phyloP scores from a whole-genome alignment of 139 green algal genomes.

The Astrephomene gubernaculifera region DNA sequence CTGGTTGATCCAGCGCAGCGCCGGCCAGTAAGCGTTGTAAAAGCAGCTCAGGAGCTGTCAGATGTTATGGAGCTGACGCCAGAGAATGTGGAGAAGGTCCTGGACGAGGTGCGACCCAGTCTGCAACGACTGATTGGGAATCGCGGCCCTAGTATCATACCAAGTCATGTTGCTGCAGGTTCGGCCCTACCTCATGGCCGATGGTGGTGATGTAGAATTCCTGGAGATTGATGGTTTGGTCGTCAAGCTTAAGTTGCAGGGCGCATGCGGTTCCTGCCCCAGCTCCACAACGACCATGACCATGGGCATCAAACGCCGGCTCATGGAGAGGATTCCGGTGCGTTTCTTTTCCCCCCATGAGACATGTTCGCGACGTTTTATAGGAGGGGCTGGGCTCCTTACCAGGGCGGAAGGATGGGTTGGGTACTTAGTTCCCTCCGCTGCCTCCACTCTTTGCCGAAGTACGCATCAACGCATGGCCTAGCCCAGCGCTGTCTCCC shows the following conservation, averaged over 20 bases:
- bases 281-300: slow-evolving; percentile 96
- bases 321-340: slow-evolving; percentile 97
- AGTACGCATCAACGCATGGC: no score
- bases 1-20: neutral
- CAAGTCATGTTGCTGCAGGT: slow-evolving; percentile 62
- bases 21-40: neutral
- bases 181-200: slow-evolving; percentile 98
- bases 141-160: neutral
- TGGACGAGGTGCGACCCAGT: slow-evolving; percentile 94
- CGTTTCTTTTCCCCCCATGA: no score
- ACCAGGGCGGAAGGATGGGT: no score
- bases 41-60: slow-evolving; percentile 24
- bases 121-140: no score
- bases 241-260: slow-evolving; percentile 91
- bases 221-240: slow-evolving; percentile 97
- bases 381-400: no score
- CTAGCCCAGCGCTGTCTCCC: no score
- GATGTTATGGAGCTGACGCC: slow-evolving; percentile 93
- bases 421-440: no score
- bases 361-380: no score
- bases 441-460: no score
- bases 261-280: slow-evolving; percentile 96
- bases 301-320: slow-evolving; percentile 97
- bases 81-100: slow-evolving; percentile 96
- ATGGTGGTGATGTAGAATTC: slow-evolving; percentile 98